A percentile compares a stretch with the other conserved stretches of the same genome.
Conservation (phyloP, 2,329 filamentous ascomycete species). For the Alternaria sp. region DNA sequence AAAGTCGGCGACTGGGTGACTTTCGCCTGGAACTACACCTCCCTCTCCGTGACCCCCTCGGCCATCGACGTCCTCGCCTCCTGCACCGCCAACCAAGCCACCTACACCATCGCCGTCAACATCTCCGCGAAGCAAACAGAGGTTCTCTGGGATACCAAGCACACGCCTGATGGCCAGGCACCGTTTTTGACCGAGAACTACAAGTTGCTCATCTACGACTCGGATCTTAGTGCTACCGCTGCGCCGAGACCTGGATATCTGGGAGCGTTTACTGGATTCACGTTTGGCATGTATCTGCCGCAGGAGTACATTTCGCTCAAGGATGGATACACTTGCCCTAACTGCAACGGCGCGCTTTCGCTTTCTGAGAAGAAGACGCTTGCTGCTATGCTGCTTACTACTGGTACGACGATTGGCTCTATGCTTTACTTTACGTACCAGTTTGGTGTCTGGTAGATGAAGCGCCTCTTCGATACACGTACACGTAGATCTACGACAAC, state of each 20-base stretch:
- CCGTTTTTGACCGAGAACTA: constrained; percentile 66
- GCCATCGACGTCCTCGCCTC: constrained; percentile 67
- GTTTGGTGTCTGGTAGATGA: constrained; percentile 50
- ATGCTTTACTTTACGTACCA: constrained; percentile 61
- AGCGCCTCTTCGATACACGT: not conserved
- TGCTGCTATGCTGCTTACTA: constrained; percentile 62
- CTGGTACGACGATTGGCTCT: constrained; percentile 62
- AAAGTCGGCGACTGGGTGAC: constrained; percentile 69
- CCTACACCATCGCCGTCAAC: constrained; percentile 68
- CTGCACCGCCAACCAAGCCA: constrained; percentile 63
- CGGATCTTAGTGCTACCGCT: constrained; percentile 59
- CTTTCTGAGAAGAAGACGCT: constrained; percentile 62
- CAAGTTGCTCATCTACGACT: constrained; percentile 68
- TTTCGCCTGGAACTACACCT: constrained; percentile 74
- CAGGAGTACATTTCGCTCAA: constrained; percentile 58
- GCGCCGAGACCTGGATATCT: constrained; percentile 63
- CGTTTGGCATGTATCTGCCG: constrained; percentile 68
- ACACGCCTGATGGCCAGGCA: constrained; percentile 30
- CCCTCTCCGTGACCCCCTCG: constrained; percentile 63
- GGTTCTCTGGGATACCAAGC: constrained; percentile 66
- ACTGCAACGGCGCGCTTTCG: constrained; percentile 61
- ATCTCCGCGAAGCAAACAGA: constrained; percentile 60
- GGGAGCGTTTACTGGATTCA: constrained; percentile 57
- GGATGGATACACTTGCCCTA: constrained; percentile 60
- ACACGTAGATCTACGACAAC: not conserved